These are phyloP conservation scores for Colletotrichum cereale DNA, from an alignment of 2,329 filamentous ascomycete genomes.

Conservation along the genomic window DNA sequence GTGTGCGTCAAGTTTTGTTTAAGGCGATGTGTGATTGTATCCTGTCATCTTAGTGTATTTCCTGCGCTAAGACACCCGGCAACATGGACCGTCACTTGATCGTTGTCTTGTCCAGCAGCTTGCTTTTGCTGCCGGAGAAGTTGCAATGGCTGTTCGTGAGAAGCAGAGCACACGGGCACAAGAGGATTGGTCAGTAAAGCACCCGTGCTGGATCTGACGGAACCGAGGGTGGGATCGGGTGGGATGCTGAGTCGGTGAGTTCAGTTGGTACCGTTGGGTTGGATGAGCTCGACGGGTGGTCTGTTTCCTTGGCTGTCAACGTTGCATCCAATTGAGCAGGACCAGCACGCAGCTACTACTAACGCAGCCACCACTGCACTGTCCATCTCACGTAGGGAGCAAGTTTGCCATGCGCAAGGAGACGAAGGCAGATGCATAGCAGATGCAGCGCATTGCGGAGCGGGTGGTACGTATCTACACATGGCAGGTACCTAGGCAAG, in stretches of 20 bases:
- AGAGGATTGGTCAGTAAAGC: not conserved
- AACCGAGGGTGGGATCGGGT: conserved; percentile 21
- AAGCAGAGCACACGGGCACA: conserved; percentile 12
- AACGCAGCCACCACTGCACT: not conserved
- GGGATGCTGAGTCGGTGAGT: conserved; percentile 6
- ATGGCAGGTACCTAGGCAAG: too few species aligned
- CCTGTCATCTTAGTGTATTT: not conserved
- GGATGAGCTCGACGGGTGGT: not conserved
- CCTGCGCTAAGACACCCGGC: not conserved
- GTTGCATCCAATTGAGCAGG: conserved; percentile 9
- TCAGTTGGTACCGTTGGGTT: conserved; percentile 22
- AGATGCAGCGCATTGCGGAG: not conserved
- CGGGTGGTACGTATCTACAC: too few species aligned
- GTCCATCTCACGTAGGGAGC: not conserved
- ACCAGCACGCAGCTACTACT: not conserved
- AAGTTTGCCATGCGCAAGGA: not conserved
- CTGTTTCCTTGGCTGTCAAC: conserved; percentile 13
- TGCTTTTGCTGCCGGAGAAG: conserved; percentile 10
- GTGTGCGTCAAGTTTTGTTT: not conserved
- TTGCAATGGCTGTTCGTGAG: conserved; percentile 1
- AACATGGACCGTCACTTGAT: conserved; percentile 18
- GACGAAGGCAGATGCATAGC: not conserved
- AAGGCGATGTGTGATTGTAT: not conserved
- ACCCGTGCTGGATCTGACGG: not conserved
- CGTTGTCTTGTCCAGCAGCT: not conserved